phyloP scores from a whole-genome alignment of 116 monocot genomes.

The Posidonia oceanica region DNA sequence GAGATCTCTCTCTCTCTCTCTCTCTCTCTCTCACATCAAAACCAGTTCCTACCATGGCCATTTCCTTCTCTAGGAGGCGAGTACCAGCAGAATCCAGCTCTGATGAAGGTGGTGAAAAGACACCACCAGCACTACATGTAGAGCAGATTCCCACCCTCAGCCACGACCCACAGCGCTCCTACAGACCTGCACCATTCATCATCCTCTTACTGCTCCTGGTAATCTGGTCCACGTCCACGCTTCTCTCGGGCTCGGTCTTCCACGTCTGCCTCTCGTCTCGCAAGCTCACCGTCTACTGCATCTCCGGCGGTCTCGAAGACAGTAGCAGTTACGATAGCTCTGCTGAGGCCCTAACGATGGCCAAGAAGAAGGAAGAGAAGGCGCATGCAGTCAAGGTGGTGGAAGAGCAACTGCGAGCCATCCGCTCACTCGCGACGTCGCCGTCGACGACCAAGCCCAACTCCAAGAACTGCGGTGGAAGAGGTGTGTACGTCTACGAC shows the following conservation, averaged over 20 bases:
- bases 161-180: not conserved
- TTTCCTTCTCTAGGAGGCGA: not conserved
- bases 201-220: conserved; percentile 15
- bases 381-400: conserved; percentile 18
- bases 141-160: too few species aligned
- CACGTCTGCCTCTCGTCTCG: too few species aligned
- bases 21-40: too few species aligned
- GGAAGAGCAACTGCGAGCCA: conserved; percentile 6
- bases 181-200: too few species aligned
- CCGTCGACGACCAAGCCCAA: too few species aligned
- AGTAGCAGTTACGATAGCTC: not conserved
- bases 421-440: conserved; percentile 34
- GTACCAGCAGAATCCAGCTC: not conserved
- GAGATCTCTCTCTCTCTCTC: too few species aligned
- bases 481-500: too few species aligned
- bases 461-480: too few species aligned
- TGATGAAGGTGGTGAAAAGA: not conserved
- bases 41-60: not conserved
- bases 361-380: conserved; percentile 7
- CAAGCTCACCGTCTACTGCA: conserved; percentile 31
- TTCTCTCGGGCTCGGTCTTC: conserved; percentile 25
- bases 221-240: conserved; percentile 19
- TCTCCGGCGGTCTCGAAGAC: conserved; percentile 11
- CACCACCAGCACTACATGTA: not conserved
- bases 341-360: not conserved